Evolutionary conservation across 2,329 filamentous ascomycete species (phyloP).

Genomic region (Talaromyces sp.): DNA sequence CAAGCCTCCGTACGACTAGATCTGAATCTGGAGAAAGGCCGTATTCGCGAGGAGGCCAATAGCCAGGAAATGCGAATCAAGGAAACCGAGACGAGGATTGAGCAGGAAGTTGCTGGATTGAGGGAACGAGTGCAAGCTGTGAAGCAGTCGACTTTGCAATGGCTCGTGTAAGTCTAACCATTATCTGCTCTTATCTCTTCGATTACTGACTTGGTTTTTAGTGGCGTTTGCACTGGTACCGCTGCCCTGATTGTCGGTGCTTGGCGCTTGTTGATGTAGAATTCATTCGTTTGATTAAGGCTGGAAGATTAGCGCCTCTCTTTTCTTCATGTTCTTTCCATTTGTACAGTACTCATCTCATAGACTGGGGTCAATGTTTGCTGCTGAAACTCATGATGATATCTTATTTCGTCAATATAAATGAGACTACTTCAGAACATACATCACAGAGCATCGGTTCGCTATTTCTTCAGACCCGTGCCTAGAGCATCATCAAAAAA

Average conservation of each 20-base stretch:
- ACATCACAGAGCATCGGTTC: too few species aligned
- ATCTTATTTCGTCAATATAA: too few species aligned
- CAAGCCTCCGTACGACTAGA: conserved; percentile 90
- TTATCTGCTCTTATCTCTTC: conserved; percentile 32
- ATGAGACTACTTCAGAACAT: too few species aligned
- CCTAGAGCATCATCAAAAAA: too few species aligned
- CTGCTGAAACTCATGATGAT: too few species aligned
- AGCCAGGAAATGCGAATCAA: conserved; percentile 97
- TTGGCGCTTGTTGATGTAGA: conserved; percentile 57
- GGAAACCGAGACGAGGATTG: conserved; percentile 97
- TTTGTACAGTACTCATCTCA: conserved; percentile 5
- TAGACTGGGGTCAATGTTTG: background rate
- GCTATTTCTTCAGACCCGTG: too few species aligned
- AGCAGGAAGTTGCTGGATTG: conserved; percentile 90
- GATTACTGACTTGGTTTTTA: conserved; percentile 21
- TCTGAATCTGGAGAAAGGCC: conserved; percentile 91
- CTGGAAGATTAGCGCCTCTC: background rate
- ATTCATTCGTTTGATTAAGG: background rate
- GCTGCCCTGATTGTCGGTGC: conserved; percentile 59
- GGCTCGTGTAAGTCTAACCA: conserved; percentile 77
- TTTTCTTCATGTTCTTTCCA: background rate
- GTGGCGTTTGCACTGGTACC: conserved; percentile 59
- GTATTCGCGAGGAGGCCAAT: conserved; percentile 93
- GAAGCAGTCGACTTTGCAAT: conserved; percentile 97
- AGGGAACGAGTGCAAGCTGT: conserved; percentile 92